These are phyloP conservation scores for Wickerhamomyces silvicola DNA, from an alignment of 805 yeast genomes.

Conservation along the genomic window DNA sequence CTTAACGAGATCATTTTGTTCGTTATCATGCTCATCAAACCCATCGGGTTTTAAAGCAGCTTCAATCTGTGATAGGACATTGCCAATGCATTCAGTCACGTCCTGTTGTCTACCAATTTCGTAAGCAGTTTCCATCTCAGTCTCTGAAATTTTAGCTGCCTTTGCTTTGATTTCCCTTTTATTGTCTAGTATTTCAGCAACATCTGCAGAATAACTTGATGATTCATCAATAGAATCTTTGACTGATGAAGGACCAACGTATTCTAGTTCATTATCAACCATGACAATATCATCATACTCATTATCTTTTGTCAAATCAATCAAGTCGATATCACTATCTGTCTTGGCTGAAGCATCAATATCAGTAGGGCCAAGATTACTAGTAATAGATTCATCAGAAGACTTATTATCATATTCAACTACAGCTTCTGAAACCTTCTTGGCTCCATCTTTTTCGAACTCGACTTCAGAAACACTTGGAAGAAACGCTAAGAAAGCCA, in stretches of 20 bases:
- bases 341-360: slow-evolving; percentile 23
- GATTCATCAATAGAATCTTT: not conserved
- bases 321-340: slow-evolving; percentile 6
- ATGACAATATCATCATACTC: slow-evolving; percentile 1
- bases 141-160: slow-evolving; percentile 34
- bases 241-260: no score
- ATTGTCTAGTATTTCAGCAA: slow-evolving; percentile 6
- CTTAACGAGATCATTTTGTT: slow-evolving; percentile 79
- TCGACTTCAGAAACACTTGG: slow-evolving; percentile 64
- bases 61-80: slow-evolving; percentile 85
- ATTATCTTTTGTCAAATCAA: not conserved
- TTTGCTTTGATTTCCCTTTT: slow-evolving; percentile 9
- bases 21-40: slow-evolving; percentile 61
- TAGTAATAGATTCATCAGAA: not conserved
- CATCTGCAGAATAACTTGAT: slow-evolving; percentile 1
- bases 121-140: slow-evolving; percentile 66
- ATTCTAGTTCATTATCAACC: not conserved
- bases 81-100: slow-evolving; percentile 95
- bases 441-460: slow-evolving; percentile 23
- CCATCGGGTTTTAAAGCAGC: slow-evolving; percentile 70
- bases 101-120: slow-evolving; percentile 93
- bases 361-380: slow-evolving; percentile 16
- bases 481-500: slow-evolving; percentile 83
- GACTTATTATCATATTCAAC: slow-evolving; percentile 1
- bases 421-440: slow-evolving; percentile 4